phyloP scores from a whole-genome alignment of 352 stramenopile species.

The Elongisporangium undulatum region DNA sequence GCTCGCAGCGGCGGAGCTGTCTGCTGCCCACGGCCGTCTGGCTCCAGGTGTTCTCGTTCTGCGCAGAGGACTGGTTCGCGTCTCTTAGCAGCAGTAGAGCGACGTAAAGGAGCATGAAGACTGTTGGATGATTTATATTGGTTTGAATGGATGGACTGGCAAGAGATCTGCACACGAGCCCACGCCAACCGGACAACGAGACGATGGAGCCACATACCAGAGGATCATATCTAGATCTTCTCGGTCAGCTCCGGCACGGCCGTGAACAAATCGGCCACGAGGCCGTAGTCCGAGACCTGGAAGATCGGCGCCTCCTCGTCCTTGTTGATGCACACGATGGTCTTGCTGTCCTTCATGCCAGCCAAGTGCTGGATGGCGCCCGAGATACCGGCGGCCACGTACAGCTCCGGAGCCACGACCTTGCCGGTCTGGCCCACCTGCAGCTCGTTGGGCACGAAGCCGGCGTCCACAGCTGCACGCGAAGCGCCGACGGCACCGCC shows the following conservation, averaged over 20 bases:
- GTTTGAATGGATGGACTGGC: no score
- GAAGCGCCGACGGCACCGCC: conserved; percentile 96
- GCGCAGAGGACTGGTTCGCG: conserved; percentile 48
- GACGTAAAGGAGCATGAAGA: neutral
- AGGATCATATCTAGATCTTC: conserved; percentile 86
- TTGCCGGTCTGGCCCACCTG: conserved; percentile 99
- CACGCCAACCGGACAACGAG: conserved; percentile 1
- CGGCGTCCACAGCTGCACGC: conserved; percentile 97
- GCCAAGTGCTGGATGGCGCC: conserved; percentile 99
- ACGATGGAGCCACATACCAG: neutral
- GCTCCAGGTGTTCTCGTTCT: conserved; percentile 53
- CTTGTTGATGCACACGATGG: conserved; percentile 99
- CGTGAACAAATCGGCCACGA: conserved; percentile 98
- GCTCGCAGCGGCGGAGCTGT: conserved; percentile 29
- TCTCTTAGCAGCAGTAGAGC: neutral
- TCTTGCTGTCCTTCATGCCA: conserved; percentile 99
- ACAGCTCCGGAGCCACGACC: conserved; percentile 97
- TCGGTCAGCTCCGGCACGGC: conserved; percentile 96
- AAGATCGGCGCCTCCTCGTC: conserved; percentile 99
- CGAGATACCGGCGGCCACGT: conserved; percentile 96
- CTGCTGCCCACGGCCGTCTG: conserved; percentile 41
- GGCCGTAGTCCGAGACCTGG: conserved; percentile 97
- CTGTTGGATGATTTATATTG: no score
- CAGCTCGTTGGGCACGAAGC: conserved; percentile 98
- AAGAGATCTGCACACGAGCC: conserved; percentile 1